Evolutionary conservation across 2,329 filamentous ascomycete species (phyloP), one percentile per base, ranked within the genome.

Genomic region (Trichoderma afroharzianum): DNA sequence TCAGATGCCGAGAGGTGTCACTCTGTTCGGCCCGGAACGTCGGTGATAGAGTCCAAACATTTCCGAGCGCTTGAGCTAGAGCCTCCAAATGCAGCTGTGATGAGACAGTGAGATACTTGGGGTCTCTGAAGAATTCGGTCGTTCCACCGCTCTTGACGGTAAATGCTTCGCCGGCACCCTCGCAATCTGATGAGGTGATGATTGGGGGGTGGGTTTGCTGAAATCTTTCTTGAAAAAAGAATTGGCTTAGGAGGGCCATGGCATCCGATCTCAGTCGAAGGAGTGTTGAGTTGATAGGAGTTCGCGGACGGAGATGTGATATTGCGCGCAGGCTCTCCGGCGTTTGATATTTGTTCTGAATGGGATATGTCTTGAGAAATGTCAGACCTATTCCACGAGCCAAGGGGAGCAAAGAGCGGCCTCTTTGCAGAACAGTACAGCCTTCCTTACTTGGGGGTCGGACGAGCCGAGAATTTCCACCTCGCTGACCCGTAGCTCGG

Each of bases 51-150:
- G 95, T 93, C 95, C 96, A 99, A 8, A 98, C 96, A 76, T 92
- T 93, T 50, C 93, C 93, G 33, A 98, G 87, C 24, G 95, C 91
- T 77, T 97, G 94, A 0, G 95, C 91, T 71, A 98, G 88, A 4
- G 96, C 94, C 83, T 99, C 96, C 1, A 99, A 88, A 79, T 99
- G 96, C 66, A 99, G 87, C 82, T 99, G 96, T 55, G 93, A 92
- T 26, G 96, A 99, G 18, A 99, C 96, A 1, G 95, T 98, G 39
- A 98, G 88, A 80, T 98, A 98, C 81, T 98, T 98, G n/a, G 92
- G 89, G 24, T 90, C 85, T 33, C 90, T 89, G 81, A 98, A 99
- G 83, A 97, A 98, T 68, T 82, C 80, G 15, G 73, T 73, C 8
- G 75, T 70, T 1, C 76, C 78, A n/a, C 77, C 81, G 14, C 88